A percentile compares a stretch with the other conserved stretches of the same genome.
These are phyloP conservation scores for Trametes versicolor DNA, from an alignment of 1,284 basidiomycete genomes.

Conservation along the genomic window DNA sequence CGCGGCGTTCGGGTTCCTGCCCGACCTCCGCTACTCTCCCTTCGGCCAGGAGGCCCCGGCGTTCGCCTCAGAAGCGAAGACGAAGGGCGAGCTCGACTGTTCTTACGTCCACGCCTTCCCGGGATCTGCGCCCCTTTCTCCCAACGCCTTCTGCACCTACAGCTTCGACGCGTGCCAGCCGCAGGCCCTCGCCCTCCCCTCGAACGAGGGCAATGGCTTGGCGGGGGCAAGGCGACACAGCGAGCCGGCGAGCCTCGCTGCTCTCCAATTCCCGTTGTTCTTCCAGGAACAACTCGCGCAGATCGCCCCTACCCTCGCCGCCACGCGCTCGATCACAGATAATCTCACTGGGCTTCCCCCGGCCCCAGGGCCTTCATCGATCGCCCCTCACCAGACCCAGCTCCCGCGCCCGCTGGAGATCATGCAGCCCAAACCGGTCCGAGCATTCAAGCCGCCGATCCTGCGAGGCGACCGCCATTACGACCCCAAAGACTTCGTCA, in stretches of 20 bases:
- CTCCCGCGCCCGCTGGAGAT: constrained; percentile 30
- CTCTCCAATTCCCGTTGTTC: constrained; percentile 27
- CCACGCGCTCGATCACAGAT: constrained; percentile 34
- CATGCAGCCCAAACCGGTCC: constrained; percentile 33
- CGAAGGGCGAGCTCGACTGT: constrained; percentile 19
- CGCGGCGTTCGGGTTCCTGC: constrained; percentile 22
- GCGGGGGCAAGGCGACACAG: constrained; percentile 31
- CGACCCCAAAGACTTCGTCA: constrained; percentile 34
- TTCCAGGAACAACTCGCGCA: constrained; percentile 22
- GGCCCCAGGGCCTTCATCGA: constrained; percentile 31
- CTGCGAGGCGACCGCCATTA: constrained; percentile 27
- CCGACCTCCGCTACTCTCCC: constrained; percentile 24
- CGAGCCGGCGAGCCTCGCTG: constrained; percentile 32
- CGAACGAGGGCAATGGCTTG: not conserved
- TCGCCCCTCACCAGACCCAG: constrained; percentile 34
- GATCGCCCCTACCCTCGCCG: constrained; percentile 17
- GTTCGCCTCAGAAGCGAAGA: constrained; percentile 25
- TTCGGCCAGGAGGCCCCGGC: constrained; percentile 20
- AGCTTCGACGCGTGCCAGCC: constrained; percentile 17
- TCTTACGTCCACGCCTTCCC: constrained; percentile 29
- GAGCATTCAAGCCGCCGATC: constrained; percentile 35
- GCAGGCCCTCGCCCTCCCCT: constrained; percentile 10
- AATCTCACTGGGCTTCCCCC: constrained; percentile 25
- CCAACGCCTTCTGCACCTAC: constrained; percentile 18
- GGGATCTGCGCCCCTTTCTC: constrained; percentile 34